Evolutionary conservation across 352 stramenopile genomes (phyloP).

Genomic region (Phytopythium chamaehyphon): DNA sequence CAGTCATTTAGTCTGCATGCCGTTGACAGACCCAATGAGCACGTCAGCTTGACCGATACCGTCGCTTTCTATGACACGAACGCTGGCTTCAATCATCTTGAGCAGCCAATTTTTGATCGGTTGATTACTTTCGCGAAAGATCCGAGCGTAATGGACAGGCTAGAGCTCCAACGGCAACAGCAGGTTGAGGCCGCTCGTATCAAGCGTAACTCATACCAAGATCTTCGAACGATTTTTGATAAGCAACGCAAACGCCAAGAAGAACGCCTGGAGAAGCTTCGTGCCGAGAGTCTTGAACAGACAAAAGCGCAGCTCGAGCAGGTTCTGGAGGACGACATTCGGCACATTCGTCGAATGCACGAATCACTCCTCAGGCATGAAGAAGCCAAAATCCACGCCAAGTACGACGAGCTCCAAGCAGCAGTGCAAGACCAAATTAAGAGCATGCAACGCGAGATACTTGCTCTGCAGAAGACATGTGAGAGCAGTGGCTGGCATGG

Average conservation of each 20-base stretch:
- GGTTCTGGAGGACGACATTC: conserved; percentile 53
- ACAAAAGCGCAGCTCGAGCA: conserved; percentile 46
- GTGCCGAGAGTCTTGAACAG: conserved; percentile 28
- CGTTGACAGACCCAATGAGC: conserved; percentile 33
- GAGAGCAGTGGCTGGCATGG: conserved; percentile 46
- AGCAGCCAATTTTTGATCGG: conserved; percentile 63
- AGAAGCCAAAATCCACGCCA: conserved; percentile 54
- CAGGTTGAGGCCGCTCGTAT: conserved; percentile 44
- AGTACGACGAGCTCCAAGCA: conserved; percentile 46
- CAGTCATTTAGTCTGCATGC: conserved; percentile 52
- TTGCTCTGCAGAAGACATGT: conserved; percentile 44
- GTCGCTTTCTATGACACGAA: conserved; percentile 53
- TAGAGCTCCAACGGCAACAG: conserved; percentile 44
- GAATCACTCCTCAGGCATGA: conserved; percentile 47
- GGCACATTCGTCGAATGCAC: conserved; percentile 64
- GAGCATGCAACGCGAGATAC: conserved; percentile 35
- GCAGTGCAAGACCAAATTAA: conserved; percentile 33
- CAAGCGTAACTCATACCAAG: conserved; percentile 38
- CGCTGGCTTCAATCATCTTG: conserved; percentile 64
- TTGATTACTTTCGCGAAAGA: conserved; percentile 67
- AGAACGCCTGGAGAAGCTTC: conserved; percentile 34
- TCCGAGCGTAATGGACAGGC: conserved; percentile 47
- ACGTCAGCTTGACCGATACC: conserved; percentile 53
- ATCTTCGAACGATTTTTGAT: conserved; percentile 49
- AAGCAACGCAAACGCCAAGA: conserved; percentile 30